Conservation (phyloP, 2,329 filamentous ascomycete genomes). For the Colletotrichum tanaceti region DNA sequence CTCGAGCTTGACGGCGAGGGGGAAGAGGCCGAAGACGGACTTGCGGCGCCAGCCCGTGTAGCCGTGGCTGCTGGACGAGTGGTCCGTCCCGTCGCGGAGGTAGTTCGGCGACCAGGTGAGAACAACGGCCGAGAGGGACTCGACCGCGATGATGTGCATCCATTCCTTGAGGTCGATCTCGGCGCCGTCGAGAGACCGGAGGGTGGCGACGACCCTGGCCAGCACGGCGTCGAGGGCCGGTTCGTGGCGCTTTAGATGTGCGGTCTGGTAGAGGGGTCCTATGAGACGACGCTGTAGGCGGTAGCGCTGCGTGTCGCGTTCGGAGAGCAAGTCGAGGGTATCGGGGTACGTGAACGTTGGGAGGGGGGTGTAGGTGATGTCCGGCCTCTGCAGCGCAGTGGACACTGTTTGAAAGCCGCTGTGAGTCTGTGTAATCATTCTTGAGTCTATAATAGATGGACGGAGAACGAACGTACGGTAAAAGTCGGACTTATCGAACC, state of each 20-base stretch:
- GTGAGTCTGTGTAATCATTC: background rate
- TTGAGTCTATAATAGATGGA: background rate
- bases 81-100: conserved; percentile 57
- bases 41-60: conserved; percentile 65
- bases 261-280: conserved; percentile 59
- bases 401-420: conserved; percentile 51
- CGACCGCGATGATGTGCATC: conserved; percentile 68
- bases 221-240: conserved; percentile 56
- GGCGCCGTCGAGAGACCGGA: conserved; percentile 52
- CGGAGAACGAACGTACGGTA: conserved; percentile 52
- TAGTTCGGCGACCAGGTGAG: conserved; percentile 65
- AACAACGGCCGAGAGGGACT: conserved; percentile 62
- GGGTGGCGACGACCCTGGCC: conserved; percentile 48
- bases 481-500: conserved; percentile 64
- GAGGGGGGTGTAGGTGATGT: conserved; percentile 50
- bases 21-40: conserved; percentile 64
- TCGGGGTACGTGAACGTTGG: conserved; percentile 50
- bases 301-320: conserved; percentile 59
- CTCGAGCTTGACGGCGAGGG: conserved; percentile 53
- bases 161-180: conserved; percentile 63
- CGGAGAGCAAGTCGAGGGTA: conserved; percentile 63
- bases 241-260: conserved; percentile 57
- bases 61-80: conserved; percentile 59
- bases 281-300: conserved; percentile 62
- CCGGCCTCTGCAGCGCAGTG: conserved; percentile 58